Evolutionary conservation across 352 stramenopile species (phyloP), one percentile per base, ranked within the genome.

Genomic region (Phytopythium boreale): DNA sequence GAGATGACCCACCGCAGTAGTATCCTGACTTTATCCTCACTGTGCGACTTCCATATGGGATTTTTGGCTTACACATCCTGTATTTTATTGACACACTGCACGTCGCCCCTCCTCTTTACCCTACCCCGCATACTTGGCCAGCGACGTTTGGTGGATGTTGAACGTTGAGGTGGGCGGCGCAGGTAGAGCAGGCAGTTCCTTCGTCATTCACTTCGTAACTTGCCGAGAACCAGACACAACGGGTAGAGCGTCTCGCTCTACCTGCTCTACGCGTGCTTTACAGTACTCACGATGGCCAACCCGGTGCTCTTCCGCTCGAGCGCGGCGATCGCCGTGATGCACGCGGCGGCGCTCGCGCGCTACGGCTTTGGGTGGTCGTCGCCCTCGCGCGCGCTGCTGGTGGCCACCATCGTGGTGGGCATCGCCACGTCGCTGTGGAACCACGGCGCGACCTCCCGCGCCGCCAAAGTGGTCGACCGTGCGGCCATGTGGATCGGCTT

Each of bases 401-500:
- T 37, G 10, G 56, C 63, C 15, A 64, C 55, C 47, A 64, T 69
- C 47, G 63, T 61, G 8, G 17, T 61, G 4, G 63, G 63, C 26
- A 17, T 69, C 26, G 57, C 56, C 29, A 69, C 63, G 29, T 69
- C 63, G 24, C n/a, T 69, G 15, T 69, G 63, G 56, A 64, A 69
- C 36, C 63, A 69, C 63, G 56, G 63, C 8, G 63, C 50, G 22
- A 64, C 49, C 6, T 61, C 56, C 0, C 50, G 50, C 20, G 36
- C 39, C 14, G 56, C 57, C 27, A 56, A 61, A 41, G 4, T 65
- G 19, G 63, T 58, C 14, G 63, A 69, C 31, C 63, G 63, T 5
- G 56, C 43, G 24, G 62, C 57, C 53, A 69, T 69, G 63, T 64
- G 63, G 56, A 11, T 64, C 49, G 63, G 63, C 57, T 69, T 69